A percentile compares a stretch with the other conserved stretches of the same genome.
Conservation (phyloP, 768 basidiomycete genomes). For the Krasilnikovozyma curviuscula region DNA sequence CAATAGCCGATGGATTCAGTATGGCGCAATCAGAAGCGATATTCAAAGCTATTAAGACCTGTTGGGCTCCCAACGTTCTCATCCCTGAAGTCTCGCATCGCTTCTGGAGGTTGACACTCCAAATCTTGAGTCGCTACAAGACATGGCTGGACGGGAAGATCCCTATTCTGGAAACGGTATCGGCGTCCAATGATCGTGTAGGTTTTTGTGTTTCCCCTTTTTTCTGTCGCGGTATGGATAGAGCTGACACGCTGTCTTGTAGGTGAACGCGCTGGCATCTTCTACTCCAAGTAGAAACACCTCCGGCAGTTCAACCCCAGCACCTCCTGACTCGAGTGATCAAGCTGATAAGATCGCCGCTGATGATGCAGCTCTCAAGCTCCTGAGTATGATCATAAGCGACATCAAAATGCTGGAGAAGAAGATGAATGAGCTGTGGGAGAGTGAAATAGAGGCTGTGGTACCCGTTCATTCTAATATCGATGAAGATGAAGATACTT, state of each 20-base stretch:
- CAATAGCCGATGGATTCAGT: conserved; percentile 11
- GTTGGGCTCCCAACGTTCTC: conserved; percentile 75
- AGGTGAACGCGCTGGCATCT: too few relatives aligned
- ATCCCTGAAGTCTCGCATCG: conserved; percentile 61
- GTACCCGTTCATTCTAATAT: neutral
- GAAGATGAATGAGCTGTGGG: conserved; percentile 44
- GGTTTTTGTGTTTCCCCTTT: neutral
- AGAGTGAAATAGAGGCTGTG: conserved; percentile 24
- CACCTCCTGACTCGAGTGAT: conserved; percentile 16
- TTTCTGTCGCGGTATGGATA: neutral
- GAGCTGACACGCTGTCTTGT: too few relatives aligned
- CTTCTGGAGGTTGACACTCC: conserved; percentile 74
- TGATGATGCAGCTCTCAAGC: conserved; percentile 40
- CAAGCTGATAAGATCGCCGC: conserved; percentile 32
- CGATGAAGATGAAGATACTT: conserved; percentile 16
- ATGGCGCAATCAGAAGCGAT: conserved; percentile 29
- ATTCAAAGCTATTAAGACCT: conserved; percentile 52
- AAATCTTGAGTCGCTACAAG: conserved; percentile 65
- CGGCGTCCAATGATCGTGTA: neutral
- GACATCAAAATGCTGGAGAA: conserved; percentile 45
- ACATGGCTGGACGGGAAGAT: conserved; percentile 52
- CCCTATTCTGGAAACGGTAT: conserved; percentile 29
- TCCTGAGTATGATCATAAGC: conserved; percentile 45
- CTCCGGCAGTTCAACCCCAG: conserved; percentile 2
- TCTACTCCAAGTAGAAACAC: neutral